phyloP scores from a whole-genome alignment of 768 basidiomycete species.

The Russula griseocarnosa region DNA sequence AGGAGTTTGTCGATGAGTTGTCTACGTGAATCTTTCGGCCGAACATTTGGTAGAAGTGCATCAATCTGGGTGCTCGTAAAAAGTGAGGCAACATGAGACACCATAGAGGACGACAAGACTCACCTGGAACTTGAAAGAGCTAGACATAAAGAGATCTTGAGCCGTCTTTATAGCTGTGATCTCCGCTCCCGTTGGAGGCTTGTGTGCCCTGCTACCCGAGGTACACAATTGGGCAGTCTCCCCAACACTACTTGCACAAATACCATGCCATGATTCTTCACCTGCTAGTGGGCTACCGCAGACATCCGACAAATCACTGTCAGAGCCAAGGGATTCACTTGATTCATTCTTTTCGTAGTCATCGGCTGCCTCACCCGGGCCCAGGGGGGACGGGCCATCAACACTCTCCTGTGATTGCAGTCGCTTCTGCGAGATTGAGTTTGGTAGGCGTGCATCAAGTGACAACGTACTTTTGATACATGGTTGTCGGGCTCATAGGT shows the following conservation, averaged over 20 bases:
- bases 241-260: background rate
- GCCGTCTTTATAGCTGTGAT: conserved; percentile 70
- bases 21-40: conserved; percentile 55
- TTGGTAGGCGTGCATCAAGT: background rate
- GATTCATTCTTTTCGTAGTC: background rate
- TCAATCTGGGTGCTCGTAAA: conserved; percentile 52
- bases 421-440: conserved; percentile 4
- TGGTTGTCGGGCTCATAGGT: background rate
- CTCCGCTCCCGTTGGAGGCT: conserved; percentile 67
- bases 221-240: background rate
- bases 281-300: background rate
- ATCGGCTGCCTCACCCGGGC: background rate
- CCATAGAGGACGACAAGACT: conserved; percentile 11
- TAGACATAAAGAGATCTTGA: conserved; percentile 68
- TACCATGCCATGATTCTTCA: background rate
- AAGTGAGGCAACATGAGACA: conserved; percentile 20
- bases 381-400: background rate
- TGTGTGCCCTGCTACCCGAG: conserved; percentile 33
- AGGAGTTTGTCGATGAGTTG: conserved; percentile 67
- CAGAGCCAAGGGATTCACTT: background rate
- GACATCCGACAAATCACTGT: background rate
- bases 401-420: background rate
- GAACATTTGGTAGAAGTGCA: conserved; percentile 70
- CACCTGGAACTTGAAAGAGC: conserved; percentile 82
- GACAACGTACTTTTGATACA: conserved; percentile 4